Evolutionary conservation across 495 filamentous ascomycete species (phyloP).

Genomic region (Hypoxylon subgilvum): DNA sequence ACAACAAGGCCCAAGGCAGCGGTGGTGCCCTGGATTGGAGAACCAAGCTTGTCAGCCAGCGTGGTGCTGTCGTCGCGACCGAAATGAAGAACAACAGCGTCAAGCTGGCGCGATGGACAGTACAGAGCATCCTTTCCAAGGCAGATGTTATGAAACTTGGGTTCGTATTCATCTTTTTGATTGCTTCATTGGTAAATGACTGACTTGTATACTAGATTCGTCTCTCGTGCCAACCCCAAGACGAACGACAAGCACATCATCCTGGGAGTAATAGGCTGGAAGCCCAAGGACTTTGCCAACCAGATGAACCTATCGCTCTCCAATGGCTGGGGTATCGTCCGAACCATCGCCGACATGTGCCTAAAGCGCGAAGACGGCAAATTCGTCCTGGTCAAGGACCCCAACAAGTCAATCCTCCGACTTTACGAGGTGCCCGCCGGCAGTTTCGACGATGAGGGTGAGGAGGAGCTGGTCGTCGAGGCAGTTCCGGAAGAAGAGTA

Average conservation of each 20-base stretch:
- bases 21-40: slow-evolving; percentile 96
- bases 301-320: slow-evolving; percentile 97
- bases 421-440: slow-evolving; percentile 87
- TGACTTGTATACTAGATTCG: slow-evolving; percentile 66
- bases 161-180: slow-evolving; percentile 50
- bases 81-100: slow-evolving; percentile 99
- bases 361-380: slow-evolving; percentile 75
- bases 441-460: slow-evolving; percentile 74
- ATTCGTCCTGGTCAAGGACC: slow-evolving; percentile 80
- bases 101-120: slow-evolving; percentile 97
- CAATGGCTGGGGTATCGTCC: slow-evolving; percentile 99
- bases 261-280: slow-evolving; percentile 94
- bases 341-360: slow-evolving; percentile 93
- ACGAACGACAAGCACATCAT: slow-evolving; percentile 88
- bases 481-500: slow-evolving; percentile 44
- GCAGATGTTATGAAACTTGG: slow-evolving; percentile 98
- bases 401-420: slow-evolving; percentile 90
- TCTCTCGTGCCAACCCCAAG: slow-evolving; percentile 91
- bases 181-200: slow-evolving; percentile 6
- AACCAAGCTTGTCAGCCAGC: slow-evolving; percentile 86
- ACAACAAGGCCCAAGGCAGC: slow-evolving; percentile 92
- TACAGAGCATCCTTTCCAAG: slow-evolving; percentile 92
- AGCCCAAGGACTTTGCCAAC: slow-evolving; percentile 91
- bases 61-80: slow-evolving; percentile 96
- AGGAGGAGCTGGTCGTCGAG: slow-evolving; percentile 47